A percentile compares a stretch with the other conserved stretches of the same genome.
phyloP scores from a whole-genome alignment of 228 moss, liverwort and hornwort species.

The Sphagnum magellanicum region DNA sequence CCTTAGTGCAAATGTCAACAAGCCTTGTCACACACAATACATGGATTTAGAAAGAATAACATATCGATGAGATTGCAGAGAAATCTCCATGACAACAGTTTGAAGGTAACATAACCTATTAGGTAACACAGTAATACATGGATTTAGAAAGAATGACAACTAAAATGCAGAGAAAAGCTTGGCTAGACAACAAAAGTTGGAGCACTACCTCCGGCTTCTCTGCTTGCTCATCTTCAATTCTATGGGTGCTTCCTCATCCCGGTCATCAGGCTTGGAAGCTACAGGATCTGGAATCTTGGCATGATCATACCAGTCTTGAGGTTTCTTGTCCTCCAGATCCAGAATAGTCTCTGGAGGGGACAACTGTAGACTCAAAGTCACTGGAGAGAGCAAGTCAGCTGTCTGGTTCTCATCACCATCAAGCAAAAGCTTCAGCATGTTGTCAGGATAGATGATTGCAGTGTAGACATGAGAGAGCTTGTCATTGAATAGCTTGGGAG shows the following conservation, averaged over 20 bases:
- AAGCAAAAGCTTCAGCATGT: conserved; percentile 63
- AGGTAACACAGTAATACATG: neutral
- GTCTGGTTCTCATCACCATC: conserved; percentile 86
- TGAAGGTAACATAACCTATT: neutral
- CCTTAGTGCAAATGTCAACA: too few relatives aligned
- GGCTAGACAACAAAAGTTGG: too few relatives aligned
- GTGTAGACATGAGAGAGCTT: conserved; percentile 91
- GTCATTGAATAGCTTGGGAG: conserved; percentile 43
- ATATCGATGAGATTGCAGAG: too few relatives aligned
- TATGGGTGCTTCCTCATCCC: conserved; percentile 82
- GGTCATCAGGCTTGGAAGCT: conserved; percentile 82
- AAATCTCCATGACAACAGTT: too few relatives aligned
- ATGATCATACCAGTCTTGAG: conserved; percentile 86
- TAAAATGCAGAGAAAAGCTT: too few relatives aligned
- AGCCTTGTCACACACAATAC: too few relatives aligned
- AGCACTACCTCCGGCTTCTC: conserved; percentile 62
- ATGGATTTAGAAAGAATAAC: too few relatives aligned
- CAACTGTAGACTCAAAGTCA: conserved; percentile 85
- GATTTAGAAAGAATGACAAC: neutral
- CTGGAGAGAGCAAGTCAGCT: conserved; percentile 67
- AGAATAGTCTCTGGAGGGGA: conserved; percentile 76
- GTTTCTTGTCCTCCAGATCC: conserved; percentile 90
- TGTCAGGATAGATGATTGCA: conserved; percentile 81
- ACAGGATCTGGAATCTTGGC: conserved; percentile 78
- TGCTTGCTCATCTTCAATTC: conserved; percentile 72